Evolutionary conservation across 805 yeast genomes (phyloP), one percentile per base, ranked within the genome.

Genomic region (Saturnispora sanitii): DNA sequence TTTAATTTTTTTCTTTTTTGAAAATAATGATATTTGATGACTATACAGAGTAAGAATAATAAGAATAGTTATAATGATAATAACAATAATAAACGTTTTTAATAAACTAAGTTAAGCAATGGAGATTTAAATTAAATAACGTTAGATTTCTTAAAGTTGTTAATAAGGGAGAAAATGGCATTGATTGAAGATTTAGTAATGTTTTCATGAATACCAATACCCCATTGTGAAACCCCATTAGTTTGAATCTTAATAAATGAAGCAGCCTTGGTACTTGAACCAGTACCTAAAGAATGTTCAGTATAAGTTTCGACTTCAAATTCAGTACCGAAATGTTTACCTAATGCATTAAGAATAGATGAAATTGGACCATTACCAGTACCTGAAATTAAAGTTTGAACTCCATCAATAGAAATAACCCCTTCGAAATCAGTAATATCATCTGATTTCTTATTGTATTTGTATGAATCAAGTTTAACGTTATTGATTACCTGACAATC

Each of bases 141-240:
- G 6, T 45, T 44, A 33, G 47, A 31, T 26, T 46, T 49, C 25
- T 55, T 43, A 38, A 73, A 58, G 37, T 64, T 63, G 53, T 82
- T 82, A 38, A 82, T 66, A 43, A 81, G 70, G 16, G 88, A 76
- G 33, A 79, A 55, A 46, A 82, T 68, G 13, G 90, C 75, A 51
- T 73, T 70, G 53, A 84, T 73, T 5, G 94, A 79, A 36, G 96
- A 92, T 55, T 79, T 81, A 20, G 94, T 80, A 41, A 84, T 92
- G 63, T 88, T 95, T 62, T 79, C 90, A 57, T 85, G 80, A 46
- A 86, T 77, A 55, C 95, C 96, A 44, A 88, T 88, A 64, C 96
- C 96, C 95, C 96, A 88, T 45, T 62, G 54, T 11, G 45, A 40
- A 11, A 44, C 38, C 11, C 43, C 53, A 37, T 54, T 64, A 13